Percentiles rank a stretch among this genome's conserved stretches.
phyloP scores from a whole-genome alignment of 148 eudicot genomes.

The Chenopodium berlandieri region DNA sequence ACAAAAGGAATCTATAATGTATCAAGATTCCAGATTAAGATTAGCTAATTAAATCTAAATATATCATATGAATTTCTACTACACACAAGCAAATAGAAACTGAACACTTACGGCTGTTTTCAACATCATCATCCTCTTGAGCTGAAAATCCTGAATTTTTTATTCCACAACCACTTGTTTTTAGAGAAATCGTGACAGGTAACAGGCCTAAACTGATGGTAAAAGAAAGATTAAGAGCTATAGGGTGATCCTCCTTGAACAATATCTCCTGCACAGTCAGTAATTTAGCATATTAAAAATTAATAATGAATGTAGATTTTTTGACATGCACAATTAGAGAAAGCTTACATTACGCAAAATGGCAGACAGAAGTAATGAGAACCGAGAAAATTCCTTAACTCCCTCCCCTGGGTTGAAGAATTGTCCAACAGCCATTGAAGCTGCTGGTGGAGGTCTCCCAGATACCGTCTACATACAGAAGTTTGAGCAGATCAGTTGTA shows the following conservation, averaged over 20 bases:
- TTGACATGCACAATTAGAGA: neutral
- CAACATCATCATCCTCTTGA: conserved; percentile 71
- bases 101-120: conserved; percentile 54
- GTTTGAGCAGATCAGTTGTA: conserved; percentile 12
- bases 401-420: conserved; percentile 74
- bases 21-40: neutral
- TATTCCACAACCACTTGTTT: conserved; percentile 90
- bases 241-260: conserved; percentile 87
- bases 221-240: conserved; percentile 71
- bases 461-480: conserved; percentile 64
- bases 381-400: conserved; percentile 45
- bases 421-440: conserved; percentile 98
- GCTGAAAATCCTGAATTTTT: conserved; percentile 58
- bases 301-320: neutral
- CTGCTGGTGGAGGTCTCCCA: conserved; percentile 97
- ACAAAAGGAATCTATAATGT: neutral
- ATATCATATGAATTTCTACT: neutral
- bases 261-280: conserved; percentile 54
- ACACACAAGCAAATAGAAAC: conserved; percentile 7
- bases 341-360: conserved; percentile 52
- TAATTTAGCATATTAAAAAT: conserved; percentile 13
- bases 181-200: conserved; percentile 62
- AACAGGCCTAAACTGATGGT: conserved; percentile 82
- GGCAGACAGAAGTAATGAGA: conserved; percentile 52
- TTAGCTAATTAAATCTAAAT: neutral